Conservation (phyloP, 768 basidiomycete species). For the Kwoniella dejecticola region DNA sequence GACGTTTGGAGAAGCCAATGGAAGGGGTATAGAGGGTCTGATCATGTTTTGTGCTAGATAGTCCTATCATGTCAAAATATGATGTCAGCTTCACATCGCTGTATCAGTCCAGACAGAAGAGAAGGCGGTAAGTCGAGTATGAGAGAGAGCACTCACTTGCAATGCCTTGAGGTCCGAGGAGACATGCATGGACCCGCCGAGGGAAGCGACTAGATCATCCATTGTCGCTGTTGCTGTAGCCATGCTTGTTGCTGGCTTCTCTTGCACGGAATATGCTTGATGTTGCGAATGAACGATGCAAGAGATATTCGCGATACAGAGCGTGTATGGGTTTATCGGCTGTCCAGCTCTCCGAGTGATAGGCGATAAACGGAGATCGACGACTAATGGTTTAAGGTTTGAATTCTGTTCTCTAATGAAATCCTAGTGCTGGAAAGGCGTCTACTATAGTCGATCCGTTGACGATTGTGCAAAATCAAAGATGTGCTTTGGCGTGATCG, state of each 20-base stretch:
- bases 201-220: conserved; percentile 38
- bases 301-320: no score
- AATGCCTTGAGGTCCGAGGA: conserved; percentile 40
- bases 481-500: no score
- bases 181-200: conserved; percentile 42
- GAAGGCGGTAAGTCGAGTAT: conserved; percentile 8
- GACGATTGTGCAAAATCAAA: no score
- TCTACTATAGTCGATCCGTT: no score
- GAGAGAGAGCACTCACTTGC: conserved; percentile 33
- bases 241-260: not conserved
- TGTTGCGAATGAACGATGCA: no score
- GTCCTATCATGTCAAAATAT: conserved; percentile 20
- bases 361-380: no score
- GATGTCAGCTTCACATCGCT: not conserved
- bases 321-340: no score
- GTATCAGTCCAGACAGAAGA: not conserved
- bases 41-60: conserved; percentile 28
- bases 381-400: no score
- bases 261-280: no score
- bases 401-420: no score
- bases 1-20: conserved; percentile 11
- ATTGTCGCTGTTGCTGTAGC: conserved; percentile 29
- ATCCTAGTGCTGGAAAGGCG: no score
- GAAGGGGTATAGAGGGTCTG: conserved; percentile 18
- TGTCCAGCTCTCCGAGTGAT: no score